Evolutionary conservation across 2,329 filamentous ascomycete species (phyloP), one percentile per base, ranked within the genome.

Genomic region (Penicillium vulpinum): DNA sequence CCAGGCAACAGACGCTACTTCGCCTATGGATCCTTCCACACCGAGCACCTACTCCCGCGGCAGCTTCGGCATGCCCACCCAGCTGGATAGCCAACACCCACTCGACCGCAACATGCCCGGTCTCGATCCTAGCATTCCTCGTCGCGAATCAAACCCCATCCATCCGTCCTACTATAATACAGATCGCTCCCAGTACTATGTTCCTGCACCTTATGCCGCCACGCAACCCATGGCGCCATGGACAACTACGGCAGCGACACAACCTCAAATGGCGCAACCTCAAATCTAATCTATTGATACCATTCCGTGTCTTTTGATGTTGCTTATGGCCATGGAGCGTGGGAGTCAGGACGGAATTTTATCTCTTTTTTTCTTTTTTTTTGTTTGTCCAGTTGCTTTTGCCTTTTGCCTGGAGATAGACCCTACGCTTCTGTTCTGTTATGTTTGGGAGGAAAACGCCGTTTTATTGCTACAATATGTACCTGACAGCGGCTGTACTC

Each of bases 201-300:
- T 74, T 44, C 64, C 66, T 21, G 63, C 67, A 5, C 69, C 64
- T 50, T 75, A 75, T 46, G 68, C 72, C 9, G 65, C 60, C 1
- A 62, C 66, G 18, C 69, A 71, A 47, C 67, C 66, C 6, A 54
- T 75, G 21, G 66, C 73, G 15, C 63, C 72, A 15, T 75, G 73
- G 73, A 72, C 72, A n/a, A 73, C 73, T 11, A 67, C 73, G 13
- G 70, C 73, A 16, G 66, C 72, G 11, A 67, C 73, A 31, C 73
- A 75, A 56, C 73, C 73, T 13, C 72, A 73, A 38, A 67, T 72
- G 18, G 70, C 73, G 29, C 73, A 75, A 56, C 73, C 73, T 28
- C 72, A 73, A 60, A 75, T 75, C 33, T 75, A 66, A 73, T 59
- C 38, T 40, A 29, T 47, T 38, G 39, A 41, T 59, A 31, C 49